Percentiles rank a stretch among this genome's conserved stretches.
Conservation (phyloP, 2,329 filamentous ascomycete genomes). For the Neofusicoccum laricinum region DNA sequence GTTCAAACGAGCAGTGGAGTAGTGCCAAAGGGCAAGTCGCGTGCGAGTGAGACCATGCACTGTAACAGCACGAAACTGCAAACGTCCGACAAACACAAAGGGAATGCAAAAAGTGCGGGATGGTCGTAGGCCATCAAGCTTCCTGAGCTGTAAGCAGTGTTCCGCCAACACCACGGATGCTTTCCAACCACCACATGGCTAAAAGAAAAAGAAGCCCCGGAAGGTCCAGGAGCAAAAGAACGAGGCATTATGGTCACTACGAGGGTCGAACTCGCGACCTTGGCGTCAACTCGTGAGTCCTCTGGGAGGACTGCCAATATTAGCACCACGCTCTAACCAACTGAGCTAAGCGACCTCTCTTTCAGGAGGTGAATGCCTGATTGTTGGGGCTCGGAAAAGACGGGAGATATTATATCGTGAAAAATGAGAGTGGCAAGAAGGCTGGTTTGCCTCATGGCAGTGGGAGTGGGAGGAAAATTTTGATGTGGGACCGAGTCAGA, state of each 20-base stretch:
- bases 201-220: background rate
- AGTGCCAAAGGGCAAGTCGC: too few relatives aligned
- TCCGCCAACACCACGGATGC: too few relatives aligned
- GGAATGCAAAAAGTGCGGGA: too few relatives aligned
- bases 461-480: background rate
- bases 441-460: background rate
- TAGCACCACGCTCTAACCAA: constrained; percentile 23
- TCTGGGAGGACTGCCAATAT: constrained; percentile 8
- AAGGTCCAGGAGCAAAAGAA: constrained; percentile 12
- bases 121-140: too few relatives aligned
- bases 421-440: background rate
- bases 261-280: constrained; percentile 22
- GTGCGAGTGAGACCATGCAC: too few relatives aligned
- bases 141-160: too few relatives aligned
- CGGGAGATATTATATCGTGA: background rate
- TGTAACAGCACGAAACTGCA: too few relatives aligned
- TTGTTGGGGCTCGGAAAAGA: background rate
- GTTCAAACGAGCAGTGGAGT: too few relatives aligned
- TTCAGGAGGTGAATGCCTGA: background rate
- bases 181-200: too few relatives aligned
- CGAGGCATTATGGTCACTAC: constrained; percentile 17
- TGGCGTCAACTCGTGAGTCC: constrained; percentile 17
- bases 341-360: constrained; percentile 18
- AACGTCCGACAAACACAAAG: too few relatives aligned
- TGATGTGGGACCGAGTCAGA: background rate